Base-by-base conservation (phyloP, 352 stramenopile genomes). In the Lagenidium giganteum region DNA sequence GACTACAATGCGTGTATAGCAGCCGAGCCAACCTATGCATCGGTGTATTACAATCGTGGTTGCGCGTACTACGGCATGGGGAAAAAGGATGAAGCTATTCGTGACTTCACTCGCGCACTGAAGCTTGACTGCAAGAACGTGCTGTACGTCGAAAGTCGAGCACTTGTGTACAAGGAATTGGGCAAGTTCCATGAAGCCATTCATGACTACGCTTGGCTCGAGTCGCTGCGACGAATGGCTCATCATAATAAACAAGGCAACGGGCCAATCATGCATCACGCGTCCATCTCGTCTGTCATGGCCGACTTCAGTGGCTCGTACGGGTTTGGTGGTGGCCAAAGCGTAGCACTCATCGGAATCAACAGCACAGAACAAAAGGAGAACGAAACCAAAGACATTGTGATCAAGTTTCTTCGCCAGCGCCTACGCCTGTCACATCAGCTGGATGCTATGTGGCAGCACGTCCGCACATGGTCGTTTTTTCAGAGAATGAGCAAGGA, bases 101-200 rank as follows among this genome's bases (percentile, higher is more conserved):
- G 57, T 12, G 70, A 86, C 40, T 69, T 88, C 31, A 71, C 56
- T 2, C 75, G 79, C 16, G 76, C 76, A 8, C 54, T 85, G 37
- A 83, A 88, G 34, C 59, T 82, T 8, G 72, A 88, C 51, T 62
- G 57, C 35, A 83, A 79, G 46, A 88, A 83, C 43, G 40, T 57
- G 27, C 47, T 82, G 9, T 84, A 67, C 36, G 48, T 86, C 29
- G 76, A 88, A 47, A 86, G 70, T 52, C 67, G 76, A 24, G 76
- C 72, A 8, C 56, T 67, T 8, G 54, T 88, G 29, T 51, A 68
- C 42, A 82, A 82, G 23, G 65, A 81, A 49, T 60, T 83, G 45
- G 72, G 76, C 3, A 57, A 56, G 5, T 88, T 88, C 41, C 59
- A 73, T 22, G 72, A 88, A 42, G 72, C 76, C 8, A 88, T 88